A percentile compares a stretch with the other conserved stretches of the same genome.
phyloP scores from a whole-genome alignment of 2,329 filamentous ascomycete genomes.

The Lachnellula willkommii region DNA sequence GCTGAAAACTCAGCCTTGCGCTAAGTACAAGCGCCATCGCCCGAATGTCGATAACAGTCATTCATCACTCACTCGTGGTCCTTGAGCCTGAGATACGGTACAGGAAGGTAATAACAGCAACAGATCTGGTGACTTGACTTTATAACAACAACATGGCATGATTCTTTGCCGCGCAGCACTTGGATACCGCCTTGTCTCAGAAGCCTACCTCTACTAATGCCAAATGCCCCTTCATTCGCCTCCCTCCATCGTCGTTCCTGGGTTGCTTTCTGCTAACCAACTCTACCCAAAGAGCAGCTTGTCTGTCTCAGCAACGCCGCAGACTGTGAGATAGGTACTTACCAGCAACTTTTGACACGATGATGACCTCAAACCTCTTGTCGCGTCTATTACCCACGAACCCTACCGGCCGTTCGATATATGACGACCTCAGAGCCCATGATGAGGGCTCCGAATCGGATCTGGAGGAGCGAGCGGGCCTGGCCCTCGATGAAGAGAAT shows the following conservation, averaged over 20 bases:
- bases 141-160: conserved; percentile 20
- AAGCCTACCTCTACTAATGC: neutral
- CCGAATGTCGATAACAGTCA: conserved; percentile 6
- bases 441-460: conserved; percentile 30
- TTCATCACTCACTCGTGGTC: conserved; percentile 14
- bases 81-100: conserved; percentile 3
- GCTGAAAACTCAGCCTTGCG: conserved; percentile 12
- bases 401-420: conserved; percentile 30
- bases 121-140: conserved; percentile 13
- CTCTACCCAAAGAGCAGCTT: neutral
- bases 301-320: neutral
- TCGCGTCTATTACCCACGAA: conserved; percentile 31
- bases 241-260: conserved; percentile 10
- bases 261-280: conserved; percentile 3
- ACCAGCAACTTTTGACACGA: conserved; percentile 10
- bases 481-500: conserved; percentile 33
- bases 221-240: conserved; percentile 19
- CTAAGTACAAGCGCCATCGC: neutral
- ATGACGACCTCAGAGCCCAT: conserved; percentile 31
- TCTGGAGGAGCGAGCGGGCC: conserved; percentile 29
- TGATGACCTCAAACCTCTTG: conserved; percentile 32
- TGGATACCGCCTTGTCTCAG: neutral
- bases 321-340: neutral
- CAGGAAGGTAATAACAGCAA: conserved; percentile 9
- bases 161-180: conserved; percentile 1